These are phyloP conservation scores for Cercospora sojina DNA, from an alignment of 2,329 filamentous ascomycete species.

Conservation along the genomic window DNA sequence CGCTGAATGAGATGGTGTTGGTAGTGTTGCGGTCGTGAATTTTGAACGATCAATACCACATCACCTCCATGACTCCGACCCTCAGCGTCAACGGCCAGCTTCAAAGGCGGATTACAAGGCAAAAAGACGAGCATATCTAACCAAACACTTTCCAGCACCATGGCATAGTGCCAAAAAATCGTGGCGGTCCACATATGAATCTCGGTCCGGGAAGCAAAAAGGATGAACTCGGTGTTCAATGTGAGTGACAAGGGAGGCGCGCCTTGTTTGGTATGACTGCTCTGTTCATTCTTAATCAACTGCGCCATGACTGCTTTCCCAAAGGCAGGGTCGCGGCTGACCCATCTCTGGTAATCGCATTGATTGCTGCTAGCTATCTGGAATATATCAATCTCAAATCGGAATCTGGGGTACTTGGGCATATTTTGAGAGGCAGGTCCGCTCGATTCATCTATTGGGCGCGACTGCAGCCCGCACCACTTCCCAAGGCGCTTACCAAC, in stretches of 20 bases:
- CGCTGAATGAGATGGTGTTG: neutral
- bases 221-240: conserved; percentile 1
- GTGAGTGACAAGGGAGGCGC: conserved; percentile 1
- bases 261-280: neutral
- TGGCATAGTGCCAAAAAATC: neutral
- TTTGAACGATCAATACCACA: neutral
- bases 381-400: neutral
- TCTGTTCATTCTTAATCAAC: neutral
- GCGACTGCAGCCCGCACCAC: neutral
- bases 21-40: neutral
- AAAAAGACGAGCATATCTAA: neutral
- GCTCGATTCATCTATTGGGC: neutral
- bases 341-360: neutral
- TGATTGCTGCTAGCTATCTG: neutral
- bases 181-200: neutral
- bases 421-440: neutral
- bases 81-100: neutral
- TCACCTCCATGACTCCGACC: neutral
- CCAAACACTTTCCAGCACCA: conserved; percentile 2
- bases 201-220: conserved; percentile 3
- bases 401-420: neutral
- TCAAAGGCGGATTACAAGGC: neutral
- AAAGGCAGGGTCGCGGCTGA: neutral
- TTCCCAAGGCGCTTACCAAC: neutral
- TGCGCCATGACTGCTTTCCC: neutral